Evolutionary conservation across 2,329 filamentous ascomycete species (phyloP).

Genomic region (Aspergillus tanneri): DNA sequence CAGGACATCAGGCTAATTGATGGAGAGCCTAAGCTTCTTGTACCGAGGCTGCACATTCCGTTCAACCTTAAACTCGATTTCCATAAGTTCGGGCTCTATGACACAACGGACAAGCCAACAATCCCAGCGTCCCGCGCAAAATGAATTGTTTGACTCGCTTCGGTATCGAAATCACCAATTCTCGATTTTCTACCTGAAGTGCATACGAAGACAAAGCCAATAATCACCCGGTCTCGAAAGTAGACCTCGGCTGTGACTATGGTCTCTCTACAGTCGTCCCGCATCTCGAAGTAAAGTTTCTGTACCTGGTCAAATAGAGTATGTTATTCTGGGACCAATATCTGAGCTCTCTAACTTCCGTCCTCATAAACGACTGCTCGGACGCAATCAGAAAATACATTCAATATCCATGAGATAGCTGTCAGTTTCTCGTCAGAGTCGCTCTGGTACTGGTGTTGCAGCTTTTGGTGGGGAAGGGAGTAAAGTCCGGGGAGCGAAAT

Average conservation of each 20-base stretch:
- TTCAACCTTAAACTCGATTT: constrained; percentile 10
- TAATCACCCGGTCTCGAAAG: neutral
- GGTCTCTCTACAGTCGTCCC: neutral
- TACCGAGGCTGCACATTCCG: neutral
- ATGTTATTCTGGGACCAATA: neutral
- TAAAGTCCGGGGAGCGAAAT: constrained; percentile 2
- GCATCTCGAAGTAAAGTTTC: constrained; percentile 11
- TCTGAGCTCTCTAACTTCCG: neutral
- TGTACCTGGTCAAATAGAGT: constrained; percentile 12
- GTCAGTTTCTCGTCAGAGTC: constrained; percentile 4
- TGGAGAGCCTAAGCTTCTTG: neutral
- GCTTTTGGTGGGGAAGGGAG: neutral
- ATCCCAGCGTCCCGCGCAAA: neutral
- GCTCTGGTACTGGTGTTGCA: constrained; percentile 3
- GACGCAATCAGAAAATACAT: constrained; percentile 1
- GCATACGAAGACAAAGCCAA: constrained; percentile 7
- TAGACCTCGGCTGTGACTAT: constrained; percentile 5
- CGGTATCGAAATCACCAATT: constrained; percentile 2
- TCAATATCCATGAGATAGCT: constrained; percentile 14
- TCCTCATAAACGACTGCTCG: constrained; percentile 7
- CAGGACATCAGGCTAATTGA: neutral
- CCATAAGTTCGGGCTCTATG: neutral
- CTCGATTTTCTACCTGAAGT: neutral
- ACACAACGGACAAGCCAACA: constrained; percentile 4
- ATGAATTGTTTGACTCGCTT: neutral